These are phyloP conservation scores for Aspergillus persii DNA, from an alignment of 2,329 filamentous ascomycete species.

Conservation along the genomic window DNA sequence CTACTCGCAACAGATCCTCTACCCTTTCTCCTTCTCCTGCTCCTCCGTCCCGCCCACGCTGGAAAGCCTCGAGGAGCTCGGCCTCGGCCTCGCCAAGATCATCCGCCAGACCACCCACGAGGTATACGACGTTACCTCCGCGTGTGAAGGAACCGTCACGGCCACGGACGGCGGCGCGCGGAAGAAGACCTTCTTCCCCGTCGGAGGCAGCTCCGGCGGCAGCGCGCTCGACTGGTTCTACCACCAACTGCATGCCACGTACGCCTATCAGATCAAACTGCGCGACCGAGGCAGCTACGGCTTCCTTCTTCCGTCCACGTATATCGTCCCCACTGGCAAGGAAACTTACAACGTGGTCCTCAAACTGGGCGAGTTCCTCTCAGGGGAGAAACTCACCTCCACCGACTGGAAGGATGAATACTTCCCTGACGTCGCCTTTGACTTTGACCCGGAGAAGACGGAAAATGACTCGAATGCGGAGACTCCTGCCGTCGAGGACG, in stretches of 20 bases:
- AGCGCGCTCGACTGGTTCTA: constrained; percentile 95
- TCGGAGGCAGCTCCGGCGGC: constrained; percentile 74
- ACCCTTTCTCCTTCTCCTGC: constrained; percentile 88
- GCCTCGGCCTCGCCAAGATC: constrained; percentile 80
- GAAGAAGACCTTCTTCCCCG: constrained; percentile 40
- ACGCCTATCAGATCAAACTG: constrained; percentile 90
- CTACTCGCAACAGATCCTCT: constrained; percentile 92
- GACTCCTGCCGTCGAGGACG: not conserved
- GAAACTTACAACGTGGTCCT: constrained; percentile 81
- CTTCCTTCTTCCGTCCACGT: constrained; percentile 79
- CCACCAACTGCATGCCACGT: constrained; percentile 75
- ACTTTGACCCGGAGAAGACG: constrained; percentile 11
- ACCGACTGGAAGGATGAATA: not conserved
- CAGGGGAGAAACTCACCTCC: constrained; percentile 10
- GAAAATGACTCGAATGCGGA: not conserved
- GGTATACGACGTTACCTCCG: constrained; percentile 73
- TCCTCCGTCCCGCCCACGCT: constrained; percentile 72
- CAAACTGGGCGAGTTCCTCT: constrained; percentile 73
- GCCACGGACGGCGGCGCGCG: constrained; percentile 25
- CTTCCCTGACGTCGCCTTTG: constrained; percentile 12
- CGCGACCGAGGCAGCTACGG: constrained; percentile 92
- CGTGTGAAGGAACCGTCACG: constrained; percentile 75
- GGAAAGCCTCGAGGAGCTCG: constrained; percentile 90
- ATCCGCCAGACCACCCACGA: constrained; percentile 79
- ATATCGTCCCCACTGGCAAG: constrained; percentile 85